Conservation (phyloP, 2,329 filamentous ascomycete species). For the Trichoderma sp. region DNA sequence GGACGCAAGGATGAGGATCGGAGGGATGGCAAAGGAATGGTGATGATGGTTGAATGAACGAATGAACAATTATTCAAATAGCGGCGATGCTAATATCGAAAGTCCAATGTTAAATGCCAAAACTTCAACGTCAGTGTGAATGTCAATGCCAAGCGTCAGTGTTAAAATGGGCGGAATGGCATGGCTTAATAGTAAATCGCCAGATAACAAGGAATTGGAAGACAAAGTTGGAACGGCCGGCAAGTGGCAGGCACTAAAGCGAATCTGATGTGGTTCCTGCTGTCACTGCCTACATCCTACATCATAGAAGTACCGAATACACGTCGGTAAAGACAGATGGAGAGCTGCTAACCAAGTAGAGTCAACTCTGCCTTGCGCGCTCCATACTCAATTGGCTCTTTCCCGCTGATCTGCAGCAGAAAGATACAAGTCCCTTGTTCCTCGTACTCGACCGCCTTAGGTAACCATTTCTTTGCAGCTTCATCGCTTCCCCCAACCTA, state of each 20-base stretch:
- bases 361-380: neutral
- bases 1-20: neutral
- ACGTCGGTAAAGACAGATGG: neutral
- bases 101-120: neutral
- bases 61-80: neutral
- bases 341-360: neutral
- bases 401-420: neutral
- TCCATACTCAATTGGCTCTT: neutral
- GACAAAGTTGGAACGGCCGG: conserved; percentile 4
- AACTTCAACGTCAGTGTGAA: neutral
- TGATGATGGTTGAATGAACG: neutral
- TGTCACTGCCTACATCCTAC: neutral
- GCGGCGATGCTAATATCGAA: neutral
- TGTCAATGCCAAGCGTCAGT: neutral
- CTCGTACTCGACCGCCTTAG: neutral
- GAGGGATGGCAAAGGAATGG: neutral
- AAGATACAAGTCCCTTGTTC: neutral
- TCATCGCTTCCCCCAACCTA: neutral
- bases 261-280: neutral
- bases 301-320: neutral
- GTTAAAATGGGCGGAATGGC: neutral
- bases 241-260: conserved; percentile 2
- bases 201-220: neutral
- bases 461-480: neutral
- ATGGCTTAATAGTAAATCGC: conserved; percentile 5